Conservation (phyloP, 169 alveolate genomes). For the Amoebophrya sp. region DNA sequence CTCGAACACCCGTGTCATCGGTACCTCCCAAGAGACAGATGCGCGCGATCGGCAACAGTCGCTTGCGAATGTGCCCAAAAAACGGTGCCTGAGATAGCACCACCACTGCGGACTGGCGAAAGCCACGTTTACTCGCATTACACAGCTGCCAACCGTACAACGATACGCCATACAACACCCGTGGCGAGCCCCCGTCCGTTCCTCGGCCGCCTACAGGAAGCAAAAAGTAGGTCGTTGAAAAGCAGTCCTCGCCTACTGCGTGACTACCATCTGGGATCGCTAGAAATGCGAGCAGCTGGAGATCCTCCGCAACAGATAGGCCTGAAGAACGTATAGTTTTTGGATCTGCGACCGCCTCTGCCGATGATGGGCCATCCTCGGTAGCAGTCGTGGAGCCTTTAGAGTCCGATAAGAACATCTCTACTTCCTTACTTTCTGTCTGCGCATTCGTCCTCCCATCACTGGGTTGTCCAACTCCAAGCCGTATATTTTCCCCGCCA, state of each 20-base stretch:
- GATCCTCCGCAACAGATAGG: not conserved
- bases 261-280: not conserved
- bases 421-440: not conserved
- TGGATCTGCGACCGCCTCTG: too few species aligned
- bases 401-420: not conserved
- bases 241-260: not conserved
- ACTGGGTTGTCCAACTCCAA: too few species aligned
- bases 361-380: not conserved
- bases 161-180: not conserved
- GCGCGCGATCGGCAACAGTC: not conserved
- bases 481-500: too few species aligned
- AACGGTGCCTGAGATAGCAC: not conserved
- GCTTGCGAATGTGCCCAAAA: not conserved
- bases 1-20: not conserved
- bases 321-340: too few species aligned
- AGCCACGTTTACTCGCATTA: not conserved
- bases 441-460: too few species aligned
- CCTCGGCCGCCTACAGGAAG: not conserved
- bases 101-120: slow-evolving; percentile 1
- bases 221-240: not conserved
- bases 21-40: not conserved
- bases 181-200: not conserved
- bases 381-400: not conserved
- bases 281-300: not conserved
- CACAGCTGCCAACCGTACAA: slow-evolving; percentile 15